Conservation (phyloP, 2,329 filamentous ascomycete genomes). For the Huntiella bhutanensis region DNA sequence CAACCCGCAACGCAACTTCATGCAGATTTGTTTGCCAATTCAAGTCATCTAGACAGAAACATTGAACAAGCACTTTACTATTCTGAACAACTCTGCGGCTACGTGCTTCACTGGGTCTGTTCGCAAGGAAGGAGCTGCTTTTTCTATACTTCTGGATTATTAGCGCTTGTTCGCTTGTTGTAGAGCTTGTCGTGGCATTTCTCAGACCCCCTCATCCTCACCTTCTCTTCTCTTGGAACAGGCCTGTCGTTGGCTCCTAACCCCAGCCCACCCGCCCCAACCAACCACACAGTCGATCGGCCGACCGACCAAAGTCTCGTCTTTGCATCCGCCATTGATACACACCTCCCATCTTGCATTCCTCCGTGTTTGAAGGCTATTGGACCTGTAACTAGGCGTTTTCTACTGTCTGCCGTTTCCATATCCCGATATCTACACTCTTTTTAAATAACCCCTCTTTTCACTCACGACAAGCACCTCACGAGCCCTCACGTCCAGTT, state of each 20-base stretch:
- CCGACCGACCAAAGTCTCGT: constrained; percentile 4
- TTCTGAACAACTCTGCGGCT: too few species aligned
- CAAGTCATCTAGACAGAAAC: too few species aligned
- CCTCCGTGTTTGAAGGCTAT: constrained; percentile 1
- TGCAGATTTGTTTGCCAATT: too few species aligned
- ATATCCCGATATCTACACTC: background rate
- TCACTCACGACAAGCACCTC: background rate
- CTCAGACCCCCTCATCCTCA: background rate
- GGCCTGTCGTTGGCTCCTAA: constrained; percentile 1
- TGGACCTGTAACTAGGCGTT: constrained; percentile 2
- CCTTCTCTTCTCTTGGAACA: background rate
- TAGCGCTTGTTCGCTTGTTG: background rate
- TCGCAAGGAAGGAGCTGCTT: too few species aligned
- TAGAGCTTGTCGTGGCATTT: background rate
- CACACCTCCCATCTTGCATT: background rate
- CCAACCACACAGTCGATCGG: constrained; percentile 2
- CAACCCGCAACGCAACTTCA: too few species aligned
- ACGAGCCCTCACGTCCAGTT: background rate
- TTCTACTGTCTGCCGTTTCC: background rate
- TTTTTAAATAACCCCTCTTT: background rate
- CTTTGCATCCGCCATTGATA: background rate
- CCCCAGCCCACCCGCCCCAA: background rate
- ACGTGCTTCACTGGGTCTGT: too few species aligned
- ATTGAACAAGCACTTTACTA: too few species aligned
- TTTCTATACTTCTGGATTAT: background rate